These are phyloP conservation scores for Podospora fimiseda DNA, from an alignment of 495 filamentous ascomycete species.

Conservation along the genomic window DNA sequence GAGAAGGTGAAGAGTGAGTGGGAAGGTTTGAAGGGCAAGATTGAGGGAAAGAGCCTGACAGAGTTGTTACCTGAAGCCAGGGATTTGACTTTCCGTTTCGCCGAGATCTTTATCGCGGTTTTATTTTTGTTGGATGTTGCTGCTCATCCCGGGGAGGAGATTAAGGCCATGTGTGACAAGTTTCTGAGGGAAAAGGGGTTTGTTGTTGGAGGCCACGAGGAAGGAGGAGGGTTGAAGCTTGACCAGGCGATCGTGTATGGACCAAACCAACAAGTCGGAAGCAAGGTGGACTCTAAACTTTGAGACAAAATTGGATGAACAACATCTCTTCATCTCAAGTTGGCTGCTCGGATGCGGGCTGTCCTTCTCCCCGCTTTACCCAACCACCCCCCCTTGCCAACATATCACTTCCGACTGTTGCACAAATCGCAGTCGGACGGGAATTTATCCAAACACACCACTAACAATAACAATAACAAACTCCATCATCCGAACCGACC, in stretches of 20 bases:
- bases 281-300: conserved; percentile 2
- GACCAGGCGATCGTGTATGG: conserved; percentile 25
- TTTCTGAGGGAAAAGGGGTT: conserved; percentile 26
- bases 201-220: not conserved
- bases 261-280: not conserved
- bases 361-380: too few species aligned
- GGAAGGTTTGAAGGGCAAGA: conserved; percentile 13
- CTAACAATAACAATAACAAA: too few species aligned
- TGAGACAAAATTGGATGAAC: too few species aligned
- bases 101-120: conserved; percentile 31
- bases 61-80: conserved; percentile 29
- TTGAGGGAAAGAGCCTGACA: conserved; percentile 18
- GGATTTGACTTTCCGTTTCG: conserved; percentile 24
- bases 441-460: too few species aligned
- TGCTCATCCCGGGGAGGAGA: conserved; percentile 17
- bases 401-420: too few species aligned
- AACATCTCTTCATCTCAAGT: too few species aligned
- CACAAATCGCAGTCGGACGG: too few species aligned
- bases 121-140: conserved; percentile 28
- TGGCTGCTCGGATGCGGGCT: too few species aligned
- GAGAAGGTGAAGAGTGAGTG: conserved; percentile 13
- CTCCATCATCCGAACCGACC: too few species aligned
- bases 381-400: too few species aligned
- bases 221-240: conserved; percentile 9
- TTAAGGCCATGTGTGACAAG: conserved; percentile 24